Conservation (phyloP, 2,329 filamentous ascomycete genomes). For the Colletotrichum karsti region DNA sequence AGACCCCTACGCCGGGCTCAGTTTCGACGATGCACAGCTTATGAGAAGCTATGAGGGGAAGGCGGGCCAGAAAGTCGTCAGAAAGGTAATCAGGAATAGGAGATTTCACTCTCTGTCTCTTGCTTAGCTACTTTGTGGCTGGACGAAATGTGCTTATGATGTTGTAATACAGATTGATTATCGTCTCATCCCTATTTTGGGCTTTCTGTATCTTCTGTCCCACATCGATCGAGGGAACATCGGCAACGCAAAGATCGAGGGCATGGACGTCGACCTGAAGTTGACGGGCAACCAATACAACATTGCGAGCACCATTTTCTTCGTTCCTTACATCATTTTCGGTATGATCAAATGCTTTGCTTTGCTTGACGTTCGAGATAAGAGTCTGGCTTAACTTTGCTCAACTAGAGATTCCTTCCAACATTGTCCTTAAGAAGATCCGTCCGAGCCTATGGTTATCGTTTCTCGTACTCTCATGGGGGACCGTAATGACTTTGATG, state of each 20-base stretch:
- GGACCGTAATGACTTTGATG: constrained; percentile 33
- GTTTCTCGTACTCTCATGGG: constrained; percentile 42
- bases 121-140: not conserved
- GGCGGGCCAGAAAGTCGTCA: constrained; percentile 27
- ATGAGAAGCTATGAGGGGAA: not conserved
- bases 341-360: no score
- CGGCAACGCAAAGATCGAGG: constrained; percentile 16
- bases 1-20: not conserved
- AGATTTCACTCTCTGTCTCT: no score
- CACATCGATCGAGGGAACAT: constrained; percentile 30
- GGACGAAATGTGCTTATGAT: not conserved
- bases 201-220: constrained; percentile 28
- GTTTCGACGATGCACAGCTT: not conserved
- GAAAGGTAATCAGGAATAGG: not conserved
- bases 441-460: constrained; percentile 48
- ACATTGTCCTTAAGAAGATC: constrained; percentile 70
- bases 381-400: constrained; percentile 59
- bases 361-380: no score
- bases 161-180: constrained; percentile 28
- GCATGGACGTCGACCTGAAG: constrained; percentile 8
- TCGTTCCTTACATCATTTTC: constrained; percentile 66
- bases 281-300: constrained; percentile 16
- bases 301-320: constrained; percentile 14
- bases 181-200: constrained; percentile 31
- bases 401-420: constrained; percentile 56